These are phyloP conservation scores for Exophiala mesophila DNA, from an alignment of 2,329 filamentous ascomycete genomes.

Conservation along the genomic window DNA sequence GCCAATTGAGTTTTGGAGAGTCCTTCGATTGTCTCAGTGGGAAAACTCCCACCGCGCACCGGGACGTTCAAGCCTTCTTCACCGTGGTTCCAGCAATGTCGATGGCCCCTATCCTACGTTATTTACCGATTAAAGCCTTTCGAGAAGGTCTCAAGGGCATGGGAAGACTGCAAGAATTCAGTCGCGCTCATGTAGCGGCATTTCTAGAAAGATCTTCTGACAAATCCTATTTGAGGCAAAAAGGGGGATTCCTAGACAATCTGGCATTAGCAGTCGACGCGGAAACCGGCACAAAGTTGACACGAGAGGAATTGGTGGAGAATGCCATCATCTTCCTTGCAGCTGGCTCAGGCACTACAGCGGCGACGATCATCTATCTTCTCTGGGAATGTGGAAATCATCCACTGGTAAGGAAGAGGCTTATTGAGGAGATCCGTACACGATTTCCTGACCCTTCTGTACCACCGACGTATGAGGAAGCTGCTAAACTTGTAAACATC, in stretches of 20 bases:
- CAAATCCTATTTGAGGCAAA: not conserved
- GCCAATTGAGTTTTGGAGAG: conserved; percentile 3
- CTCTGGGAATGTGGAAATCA: conserved; percentile 7
- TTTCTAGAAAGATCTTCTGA: not conserved
- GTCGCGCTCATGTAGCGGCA: conserved; percentile 1
- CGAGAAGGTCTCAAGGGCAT: conserved; percentile 5
- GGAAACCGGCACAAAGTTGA: conserved; percentile 7
- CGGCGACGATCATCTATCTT: conserved; percentile 4
- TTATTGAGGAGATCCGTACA: conserved; percentile 4
- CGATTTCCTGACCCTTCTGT: conserved; percentile 3
- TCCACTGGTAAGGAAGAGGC: not conserved
- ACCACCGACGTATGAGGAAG: conserved; percentile 2
- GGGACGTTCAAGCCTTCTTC: conserved; percentile 2
- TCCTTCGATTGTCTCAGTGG: conserved; percentile 4
- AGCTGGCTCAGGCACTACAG: conserved; percentile 7
- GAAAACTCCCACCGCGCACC: conserved; percentile 3
- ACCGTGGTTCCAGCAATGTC: conserved; percentile 1
- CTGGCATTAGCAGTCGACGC: conserved; percentile 1
- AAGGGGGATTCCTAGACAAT: conserved; percentile 4
- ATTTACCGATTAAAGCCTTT: conserved; percentile 1
- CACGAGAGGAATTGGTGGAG: conserved; percentile 5
- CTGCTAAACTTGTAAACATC: conserved; percentile 2
- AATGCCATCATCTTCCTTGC: conserved; percentile 7
- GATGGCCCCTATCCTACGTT: conserved; percentile 1
- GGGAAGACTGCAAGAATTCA: conserved; percentile 3